Conservation (phyloP, 129 eudicot genomes). For the Deinandra increscens region DNA sequence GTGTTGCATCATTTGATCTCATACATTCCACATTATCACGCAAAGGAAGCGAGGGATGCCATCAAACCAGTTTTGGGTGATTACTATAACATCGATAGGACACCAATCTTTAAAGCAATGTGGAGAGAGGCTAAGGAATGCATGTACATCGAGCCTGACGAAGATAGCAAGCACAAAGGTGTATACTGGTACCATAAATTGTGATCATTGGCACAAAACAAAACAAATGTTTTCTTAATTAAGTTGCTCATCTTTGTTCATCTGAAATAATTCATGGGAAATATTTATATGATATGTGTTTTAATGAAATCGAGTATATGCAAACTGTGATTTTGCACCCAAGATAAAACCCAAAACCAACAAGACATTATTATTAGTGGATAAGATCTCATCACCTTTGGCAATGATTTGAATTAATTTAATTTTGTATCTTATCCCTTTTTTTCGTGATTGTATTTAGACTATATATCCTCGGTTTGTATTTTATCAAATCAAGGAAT, state of each 20-base stretch:
- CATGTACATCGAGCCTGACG: constrained; percentile 30
- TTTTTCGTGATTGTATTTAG: too few relatives aligned
- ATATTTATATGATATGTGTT: too few relatives aligned
- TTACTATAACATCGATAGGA: constrained; percentile 29
- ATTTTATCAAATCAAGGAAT: too few relatives aligned
- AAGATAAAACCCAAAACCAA: too few relatives aligned
- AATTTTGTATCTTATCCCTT: too few relatives aligned
- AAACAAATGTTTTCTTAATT: neutral
- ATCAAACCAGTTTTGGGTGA: constrained; percentile 32
- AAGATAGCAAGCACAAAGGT: constrained; percentile 24
- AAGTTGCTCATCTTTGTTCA: neutral
- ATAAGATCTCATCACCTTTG: too few relatives aligned
- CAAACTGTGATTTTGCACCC: too few relatives aligned
- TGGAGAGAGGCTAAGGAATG: constrained; percentile 33
- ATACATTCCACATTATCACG: constrained; percentile 33
- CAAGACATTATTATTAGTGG: too few relatives aligned
- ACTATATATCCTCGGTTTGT: too few relatives aligned
- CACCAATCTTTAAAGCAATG: constrained; percentile 34
- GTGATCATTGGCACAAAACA: neutral
- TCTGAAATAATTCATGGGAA: too few relatives aligned
- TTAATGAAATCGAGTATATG: too few relatives aligned
- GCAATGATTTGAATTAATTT: too few relatives aligned
- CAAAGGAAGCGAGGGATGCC: constrained; percentile 30
- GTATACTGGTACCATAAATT: constrained; percentile 27
- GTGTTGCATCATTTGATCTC: constrained; percentile 36